phyloP scores from a whole-genome alignment of 1,284 basidiomycete species.

The Trichosporon sp. region DNA sequence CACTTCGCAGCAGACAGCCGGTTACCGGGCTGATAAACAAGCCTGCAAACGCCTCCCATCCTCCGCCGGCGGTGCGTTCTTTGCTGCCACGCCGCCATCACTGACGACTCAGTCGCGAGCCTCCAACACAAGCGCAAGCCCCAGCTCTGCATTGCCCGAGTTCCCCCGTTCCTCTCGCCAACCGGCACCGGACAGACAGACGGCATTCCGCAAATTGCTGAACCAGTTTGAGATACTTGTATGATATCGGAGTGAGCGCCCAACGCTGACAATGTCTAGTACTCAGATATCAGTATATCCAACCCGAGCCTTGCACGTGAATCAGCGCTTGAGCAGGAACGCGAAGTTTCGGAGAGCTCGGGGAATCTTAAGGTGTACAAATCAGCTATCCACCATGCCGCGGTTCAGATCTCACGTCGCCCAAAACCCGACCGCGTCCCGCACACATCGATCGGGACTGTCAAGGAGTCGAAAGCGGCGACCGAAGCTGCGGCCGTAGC shows the following conservation, averaged over 20 bases:
- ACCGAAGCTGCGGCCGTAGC: slow-evolving; percentile 65
- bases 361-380: slow-evolving; percentile 51
- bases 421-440: slow-evolving; percentile 64
- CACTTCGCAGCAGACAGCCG: neutral
- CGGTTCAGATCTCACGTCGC: slow-evolving; percentile 61
- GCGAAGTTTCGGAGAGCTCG: slow-evolving; percentile 42
- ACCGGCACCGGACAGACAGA: slow-evolving; percentile 47
- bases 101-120: too few species aligned
- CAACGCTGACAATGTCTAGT: slow-evolving; percentile 32
- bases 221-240: slow-evolving; percentile 50
- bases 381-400: slow-evolving; percentile 52
- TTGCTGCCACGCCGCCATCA: neutral
- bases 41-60: neutral
- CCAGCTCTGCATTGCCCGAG: neutral
- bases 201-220: slow-evolving; percentile 45
- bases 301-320: slow-evolving; percentile 46
- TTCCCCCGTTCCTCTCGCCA: slow-evolving; percentile 39
- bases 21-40: neutral
- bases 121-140: too few species aligned
- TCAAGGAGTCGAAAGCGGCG: slow-evolving; percentile 66
- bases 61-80: neutral
- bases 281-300: slow-evolving; percentile 37
- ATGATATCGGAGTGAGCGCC: slow-evolving; percentile 20
- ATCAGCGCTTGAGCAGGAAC: slow-evolving; percentile 47
- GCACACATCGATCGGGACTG: slow-evolving; percentile 79